Conservation (phyloP, 257 asterid genomes). For the Solanum gracilifrons region DNA sequence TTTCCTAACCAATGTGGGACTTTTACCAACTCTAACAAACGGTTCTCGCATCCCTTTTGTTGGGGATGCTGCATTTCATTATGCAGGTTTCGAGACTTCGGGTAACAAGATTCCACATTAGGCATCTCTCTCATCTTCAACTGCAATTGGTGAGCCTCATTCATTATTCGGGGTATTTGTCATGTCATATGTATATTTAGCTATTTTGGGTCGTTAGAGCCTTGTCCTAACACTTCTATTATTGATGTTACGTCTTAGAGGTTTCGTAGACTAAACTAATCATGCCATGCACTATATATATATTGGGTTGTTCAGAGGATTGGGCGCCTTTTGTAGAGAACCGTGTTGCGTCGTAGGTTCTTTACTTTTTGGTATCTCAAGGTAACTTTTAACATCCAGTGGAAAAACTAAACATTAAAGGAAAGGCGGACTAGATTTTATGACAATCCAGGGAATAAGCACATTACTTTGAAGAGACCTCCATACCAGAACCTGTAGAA, state of each 20-base stretch:
- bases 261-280: neutral
- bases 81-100: neutral
- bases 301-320: neutral
- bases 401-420: neutral
- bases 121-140: neutral
- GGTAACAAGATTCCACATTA: neutral
- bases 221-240: neutral
- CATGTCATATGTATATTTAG: neutral
- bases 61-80: neutral
- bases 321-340: neutral
- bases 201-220: neutral
- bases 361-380: neutral
- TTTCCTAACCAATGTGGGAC: too few species aligned
- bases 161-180: neutral
- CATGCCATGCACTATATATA: neutral
- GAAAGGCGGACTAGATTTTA: neutral
- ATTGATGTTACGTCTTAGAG: neutral
- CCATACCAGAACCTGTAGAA: constrained; percentile 82
- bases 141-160: neutral
- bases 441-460: neutral
- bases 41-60: neutral
- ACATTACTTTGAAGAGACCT: constrained; percentile 75
- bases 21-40: too few species aligned
- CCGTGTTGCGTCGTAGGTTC: neutral
- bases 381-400: neutral